phyloP scores from a whole-genome alignment of 805 yeast genomes.

The Suhomyces prunicola region DNA sequence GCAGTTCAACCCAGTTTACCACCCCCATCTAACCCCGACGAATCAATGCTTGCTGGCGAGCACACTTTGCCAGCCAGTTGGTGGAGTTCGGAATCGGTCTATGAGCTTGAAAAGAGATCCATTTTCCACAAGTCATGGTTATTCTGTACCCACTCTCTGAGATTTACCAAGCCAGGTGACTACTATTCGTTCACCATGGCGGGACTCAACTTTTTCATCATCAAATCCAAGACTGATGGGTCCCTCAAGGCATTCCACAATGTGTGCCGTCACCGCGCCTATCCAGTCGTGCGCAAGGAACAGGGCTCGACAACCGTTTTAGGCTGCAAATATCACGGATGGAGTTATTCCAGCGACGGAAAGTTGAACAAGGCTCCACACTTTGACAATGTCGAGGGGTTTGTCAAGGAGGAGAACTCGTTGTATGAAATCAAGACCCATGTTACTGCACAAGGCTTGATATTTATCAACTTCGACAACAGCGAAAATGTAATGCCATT shows the following conservation, averaged over 20 bases:
- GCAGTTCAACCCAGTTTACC: constrained; percentile 14
- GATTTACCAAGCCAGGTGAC: constrained; percentile 58
- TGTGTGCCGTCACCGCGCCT: constrained; percentile 64
- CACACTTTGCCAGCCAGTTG: constrained; percentile 63
- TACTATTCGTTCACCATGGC: constrained; percentile 48
- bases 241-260: constrained; percentile 59
- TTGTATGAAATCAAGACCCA: constrained; percentile 54
- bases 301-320: constrained; percentile 55
- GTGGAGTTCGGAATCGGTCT: constrained; percentile 61
- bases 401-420: constrained; percentile 53
- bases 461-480: constrained; percentile 54
- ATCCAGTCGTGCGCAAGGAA: constrained; percentile 57
- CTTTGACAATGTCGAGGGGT: constrained; percentile 57
- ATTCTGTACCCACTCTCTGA: constrained; percentile 48
- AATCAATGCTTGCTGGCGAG: constrained; percentile 21
- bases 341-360: constrained; percentile 65
- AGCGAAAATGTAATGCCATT: constrained; percentile 45
- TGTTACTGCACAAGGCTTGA: constrained; percentile 53
- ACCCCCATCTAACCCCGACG: constrained; percentile 14
- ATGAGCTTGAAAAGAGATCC: constrained; percentile 57
- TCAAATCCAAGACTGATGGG: constrained; percentile 47
- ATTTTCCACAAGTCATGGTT: constrained; percentile 58
- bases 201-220: constrained; percentile 55
- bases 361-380: constrained; percentile 59
- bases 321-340: constrained; percentile 63